A percentile compares a stretch with the other conserved stretches of the same genome.
phyloP scores from a whole-genome alignment of 2,329 filamentous ascomycete genomes.

The Botryotinia globosa region DNA sequence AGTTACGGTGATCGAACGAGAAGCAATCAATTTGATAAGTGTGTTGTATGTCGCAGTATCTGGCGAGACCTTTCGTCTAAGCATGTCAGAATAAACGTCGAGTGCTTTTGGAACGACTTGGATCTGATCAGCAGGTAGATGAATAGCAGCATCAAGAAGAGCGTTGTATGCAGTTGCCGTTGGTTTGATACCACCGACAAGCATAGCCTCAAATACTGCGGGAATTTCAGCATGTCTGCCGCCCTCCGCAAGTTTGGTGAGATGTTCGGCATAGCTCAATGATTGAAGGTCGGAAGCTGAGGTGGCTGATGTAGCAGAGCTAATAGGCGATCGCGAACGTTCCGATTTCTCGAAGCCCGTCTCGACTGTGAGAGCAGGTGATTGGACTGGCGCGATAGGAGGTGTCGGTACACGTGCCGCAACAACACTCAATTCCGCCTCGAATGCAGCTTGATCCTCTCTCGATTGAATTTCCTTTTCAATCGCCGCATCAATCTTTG shows the following conservation, averaged over 20 bases:
- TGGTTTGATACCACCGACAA: constrained; percentile 77
- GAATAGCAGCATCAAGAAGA: constrained; percentile 78
- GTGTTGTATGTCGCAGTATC: constrained; percentile 86
- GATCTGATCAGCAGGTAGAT: constrained; percentile 73
- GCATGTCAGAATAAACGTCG: constrained; percentile 96
- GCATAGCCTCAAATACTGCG: constrained; percentile 84
- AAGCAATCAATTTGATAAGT: constrained; percentile 77
- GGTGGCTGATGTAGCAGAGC: constrained; percentile 53
- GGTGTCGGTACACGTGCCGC: constrained; percentile 36
- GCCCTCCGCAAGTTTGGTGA: constrained; percentile 68
- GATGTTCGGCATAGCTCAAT: constrained; percentile 71
- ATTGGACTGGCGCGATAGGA: constrained; percentile 30
- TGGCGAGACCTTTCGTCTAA: constrained; percentile 76
- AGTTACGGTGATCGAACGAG: constrained; percentile 75
- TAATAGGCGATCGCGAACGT: constrained; percentile 45
- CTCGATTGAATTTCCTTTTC: constrained; percentile 65
- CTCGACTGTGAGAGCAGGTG: constrained; percentile 32
- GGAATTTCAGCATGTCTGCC: constrained; percentile 85
- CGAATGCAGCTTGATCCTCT: constrained; percentile 44
- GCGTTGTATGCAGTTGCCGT: constrained; percentile 89
- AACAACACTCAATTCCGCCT: constrained; percentile 37
- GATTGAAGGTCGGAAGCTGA: constrained; percentile 59
- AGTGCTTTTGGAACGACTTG: constrained; percentile 88
- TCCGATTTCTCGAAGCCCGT: constrained; percentile 43
- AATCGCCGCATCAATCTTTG: constrained; percentile 81